Evolutionary conservation across 2,329 filamentous ascomycete species (phyloP), one percentile per base, ranked within the genome.

Genomic region (Podosphaera leucotricha): DNA sequence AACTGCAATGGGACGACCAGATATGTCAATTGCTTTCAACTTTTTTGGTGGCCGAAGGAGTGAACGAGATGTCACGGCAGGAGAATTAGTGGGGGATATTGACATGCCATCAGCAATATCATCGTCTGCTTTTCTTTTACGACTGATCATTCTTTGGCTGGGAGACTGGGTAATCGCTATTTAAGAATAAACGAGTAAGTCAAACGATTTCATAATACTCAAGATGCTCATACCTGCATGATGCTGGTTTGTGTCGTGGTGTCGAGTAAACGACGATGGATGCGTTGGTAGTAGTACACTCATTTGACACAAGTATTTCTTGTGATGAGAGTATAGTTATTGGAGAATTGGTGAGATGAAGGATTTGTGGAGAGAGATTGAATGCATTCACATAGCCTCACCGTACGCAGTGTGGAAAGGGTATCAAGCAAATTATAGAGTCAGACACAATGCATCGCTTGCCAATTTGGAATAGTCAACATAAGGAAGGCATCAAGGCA

Each of bases 101-200:
- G 80, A 84, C 83, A 95, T 94, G 57, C 85, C 83, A 58, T 86
- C 80, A 57, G 79, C 77, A 50, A 70, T 60, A 49, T 87, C 82
- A 43, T 78, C 75, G 46, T 78, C 75, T 56, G 83, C 85, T 62
- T 90, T 78, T 69, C 95, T 95, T 53, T 71, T 66, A 13, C 39
- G 39, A 53, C 61, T 52, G 16, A 60, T 52, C 67, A 75, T 73
- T 58, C 59, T 70, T 57, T 52, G 45, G 38, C 46, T 50, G 45
- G 49, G 47, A 33, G 48, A 51, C 21, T 70, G 66, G 7, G 71
- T 66, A 50, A 65, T 62, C 53, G 62, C 66, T 68, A 51, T 45
- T 37, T 7, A 3, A 26, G 44, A 35, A 36, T 8, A 38, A 47
- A 46, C 44, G 52, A 43, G 43, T 37, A 45, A 48, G 67, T 65